Conservation (phyloP, 371 early-diverging fungal species). For the Mucor circinelloides region DNA sequence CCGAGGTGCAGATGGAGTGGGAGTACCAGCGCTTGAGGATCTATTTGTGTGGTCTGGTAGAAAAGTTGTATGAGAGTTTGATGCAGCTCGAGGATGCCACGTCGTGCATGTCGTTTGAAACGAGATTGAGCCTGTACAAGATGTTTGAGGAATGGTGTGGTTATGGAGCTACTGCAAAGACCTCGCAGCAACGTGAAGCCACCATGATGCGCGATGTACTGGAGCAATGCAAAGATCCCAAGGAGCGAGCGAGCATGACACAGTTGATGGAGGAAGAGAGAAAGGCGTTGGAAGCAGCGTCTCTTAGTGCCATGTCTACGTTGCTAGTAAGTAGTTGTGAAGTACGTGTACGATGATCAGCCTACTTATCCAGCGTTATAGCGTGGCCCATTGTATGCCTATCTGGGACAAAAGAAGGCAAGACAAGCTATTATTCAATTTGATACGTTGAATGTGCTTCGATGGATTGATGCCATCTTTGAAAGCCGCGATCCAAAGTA, state of each 20-base stretch:
- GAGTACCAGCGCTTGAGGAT: slow-evolving; percentile 86
- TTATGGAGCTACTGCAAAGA: slow-evolving; percentile 69
- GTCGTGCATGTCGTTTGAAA: slow-evolving; percentile 75
- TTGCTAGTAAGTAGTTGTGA: slow-evolving; percentile 70
- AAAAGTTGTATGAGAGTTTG: slow-evolving; percentile 76
- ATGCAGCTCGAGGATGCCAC: slow-evolving; percentile 49
- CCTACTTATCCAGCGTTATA: slow-evolving; percentile 23
- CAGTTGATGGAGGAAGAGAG: slow-evolving; percentile 79
- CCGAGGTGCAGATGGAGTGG: slow-evolving; percentile 82
- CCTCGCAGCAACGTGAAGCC: slow-evolving; percentile 70
- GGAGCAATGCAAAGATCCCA: slow-evolving; percentile 74
- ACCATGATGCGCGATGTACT: slow-evolving; percentile 75
- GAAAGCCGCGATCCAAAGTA: slow-evolving; percentile 57
- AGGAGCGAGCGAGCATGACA: slow-evolving; percentile 66
- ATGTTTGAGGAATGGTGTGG: slow-evolving; percentile 96
- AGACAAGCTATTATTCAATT: slow-evolving; percentile 60
- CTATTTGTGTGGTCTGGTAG: slow-evolving; percentile 86
- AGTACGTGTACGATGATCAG: neutral
- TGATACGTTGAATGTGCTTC: slow-evolving; percentile 56
- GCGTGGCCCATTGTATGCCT: slow-evolving; percentile 69
- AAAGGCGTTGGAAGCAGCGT: slow-evolving; percentile 74
- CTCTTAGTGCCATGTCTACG: slow-evolving; percentile 87
- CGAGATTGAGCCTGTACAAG: slow-evolving; percentile 74
- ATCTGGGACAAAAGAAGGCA: slow-evolving; percentile 65
- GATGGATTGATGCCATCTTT: slow-evolving; percentile 76